Conservation (phyloP, 352 stramenopile species). For the Pythium scleroteichum region DNA sequence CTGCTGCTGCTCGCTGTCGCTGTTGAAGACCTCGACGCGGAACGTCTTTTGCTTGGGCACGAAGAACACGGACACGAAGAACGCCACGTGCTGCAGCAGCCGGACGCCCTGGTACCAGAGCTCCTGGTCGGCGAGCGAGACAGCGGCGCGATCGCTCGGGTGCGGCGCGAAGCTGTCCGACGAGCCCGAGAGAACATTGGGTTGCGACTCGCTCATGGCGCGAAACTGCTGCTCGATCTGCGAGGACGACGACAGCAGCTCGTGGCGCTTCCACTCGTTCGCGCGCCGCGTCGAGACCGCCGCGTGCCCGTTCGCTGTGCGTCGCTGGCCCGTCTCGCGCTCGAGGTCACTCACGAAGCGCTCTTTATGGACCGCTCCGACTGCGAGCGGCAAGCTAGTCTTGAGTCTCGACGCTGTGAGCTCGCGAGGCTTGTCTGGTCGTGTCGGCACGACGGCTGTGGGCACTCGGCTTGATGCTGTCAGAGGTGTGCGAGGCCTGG, state of each 20-base stretch:
- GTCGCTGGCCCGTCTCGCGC: slow-evolving; percentile 63
- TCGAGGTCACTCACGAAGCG: slow-evolving; percentile 75
- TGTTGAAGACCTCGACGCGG: slow-evolving; percentile 79
- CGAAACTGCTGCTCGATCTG: slow-evolving; percentile 57
- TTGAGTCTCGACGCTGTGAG: slow-evolving; percentile 21
- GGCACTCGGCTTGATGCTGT: neutral
- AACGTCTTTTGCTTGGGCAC: slow-evolving; percentile 66
- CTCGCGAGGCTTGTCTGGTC: slow-evolving; percentile 53
- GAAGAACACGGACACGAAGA: slow-evolving; percentile 76
- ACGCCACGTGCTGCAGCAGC: slow-evolving; percentile 55
- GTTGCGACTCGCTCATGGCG: slow-evolving; percentile 11
- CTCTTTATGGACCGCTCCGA: slow-evolving; percentile 66
- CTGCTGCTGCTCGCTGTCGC: slow-evolving; percentile 74
- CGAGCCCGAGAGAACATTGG: slow-evolving; percentile 19
- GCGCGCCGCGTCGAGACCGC: slow-evolving; percentile 24
- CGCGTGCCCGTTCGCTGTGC: slow-evolving; percentile 28
- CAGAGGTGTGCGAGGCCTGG: slow-evolving; percentile 13
- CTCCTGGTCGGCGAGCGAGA: slow-evolving; percentile 45
- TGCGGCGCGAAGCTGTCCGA: neutral
- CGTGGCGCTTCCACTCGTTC: slow-evolving; percentile 40
- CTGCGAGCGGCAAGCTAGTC: neutral
- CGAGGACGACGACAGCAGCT: slow-evolving; percentile 34
- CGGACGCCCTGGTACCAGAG: slow-evolving; percentile 76
- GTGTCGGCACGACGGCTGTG: slow-evolving; percentile 41
- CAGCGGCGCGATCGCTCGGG: slow-evolving; percentile 14